These are phyloP conservation scores for Xylariaceae sp. DNA, from an alignment of 2,329 filamentous ascomycete genomes.

Conservation along the genomic window DNA sequence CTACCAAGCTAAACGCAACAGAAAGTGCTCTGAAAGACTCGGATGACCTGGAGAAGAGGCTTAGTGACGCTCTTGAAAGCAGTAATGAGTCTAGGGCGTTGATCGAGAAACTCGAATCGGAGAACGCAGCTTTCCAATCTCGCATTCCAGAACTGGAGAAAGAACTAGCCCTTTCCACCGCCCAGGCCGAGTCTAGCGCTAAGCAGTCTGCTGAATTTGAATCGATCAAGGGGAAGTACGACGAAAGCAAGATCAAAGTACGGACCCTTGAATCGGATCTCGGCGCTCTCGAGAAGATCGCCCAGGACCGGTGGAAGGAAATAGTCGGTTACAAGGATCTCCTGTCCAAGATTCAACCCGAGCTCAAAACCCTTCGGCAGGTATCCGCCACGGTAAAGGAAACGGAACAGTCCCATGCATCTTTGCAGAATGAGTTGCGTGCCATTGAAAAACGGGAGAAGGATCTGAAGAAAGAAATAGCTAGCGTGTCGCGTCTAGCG, in stretches of 20 bases:
- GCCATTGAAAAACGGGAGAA: slow-evolving; percentile 77
- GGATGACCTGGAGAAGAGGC: slow-evolving; percentile 72
- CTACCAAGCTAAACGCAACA: slow-evolving; percentile 65
- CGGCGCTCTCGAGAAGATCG: slow-evolving; percentile 77
- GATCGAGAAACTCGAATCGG: slow-evolving; percentile 62
- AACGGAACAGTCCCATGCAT: slow-evolving; percentile 66
- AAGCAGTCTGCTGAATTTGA: slow-evolving; percentile 59
- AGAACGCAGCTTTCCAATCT: slow-evolving; percentile 61
- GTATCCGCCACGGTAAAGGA: slow-evolving; percentile 71
- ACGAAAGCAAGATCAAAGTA: slow-evolving; percentile 66
- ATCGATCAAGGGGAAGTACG: slow-evolving; percentile 48
- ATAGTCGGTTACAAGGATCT: slow-evolving; percentile 73
- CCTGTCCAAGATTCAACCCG: slow-evolving; percentile 78
- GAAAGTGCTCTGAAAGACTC: slow-evolving; percentile 81
- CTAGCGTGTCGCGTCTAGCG: slow-evolving; percentile 62
- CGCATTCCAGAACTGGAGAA: slow-evolving; percentile 64
- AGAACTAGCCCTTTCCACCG: slow-evolving; percentile 48
- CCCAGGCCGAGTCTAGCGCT: slow-evolving; percentile 41
- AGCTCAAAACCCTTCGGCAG: slow-evolving; percentile 70
- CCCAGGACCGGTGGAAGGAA: slow-evolving; percentile 83
- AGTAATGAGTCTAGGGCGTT: slow-evolving; percentile 78
- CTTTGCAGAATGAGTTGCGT: slow-evolving; percentile 56
- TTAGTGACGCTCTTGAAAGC: slow-evolving; percentile 74
- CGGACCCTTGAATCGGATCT: slow-evolving; percentile 74
- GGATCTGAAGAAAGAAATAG: slow-evolving; percentile 71